Percentiles rank a stretch among this genome's conserved stretches.
Evolutionary conservation across 345 rosid genomes (phyloP).

Genomic region (Combretum micranthum): DNA sequence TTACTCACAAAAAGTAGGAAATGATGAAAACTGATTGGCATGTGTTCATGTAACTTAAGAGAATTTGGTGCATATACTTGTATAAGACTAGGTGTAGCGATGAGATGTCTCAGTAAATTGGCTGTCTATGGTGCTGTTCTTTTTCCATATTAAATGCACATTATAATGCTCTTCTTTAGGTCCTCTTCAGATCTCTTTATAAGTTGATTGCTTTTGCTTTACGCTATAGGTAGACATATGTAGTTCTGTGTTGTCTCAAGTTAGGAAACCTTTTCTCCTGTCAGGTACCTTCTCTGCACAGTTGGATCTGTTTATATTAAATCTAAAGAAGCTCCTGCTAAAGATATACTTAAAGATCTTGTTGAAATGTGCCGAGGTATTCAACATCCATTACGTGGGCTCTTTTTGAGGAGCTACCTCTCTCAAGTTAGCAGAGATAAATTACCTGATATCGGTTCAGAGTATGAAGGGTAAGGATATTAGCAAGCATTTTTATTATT

Average conservation of each 20-base stretch:
- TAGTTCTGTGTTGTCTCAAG: neutral
- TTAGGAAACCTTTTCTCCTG: constrained; percentile 6
- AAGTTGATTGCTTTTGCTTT: too few relatives aligned
- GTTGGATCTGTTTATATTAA: constrained; percentile 95
- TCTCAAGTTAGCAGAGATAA: constrained; percentile 94
- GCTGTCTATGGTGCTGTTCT: too few relatives aligned
- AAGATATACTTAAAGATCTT: constrained; percentile 95
- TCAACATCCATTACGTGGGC: constrained; percentile 98
- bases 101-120: too few relatives aligned
- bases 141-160: too few relatives aligned
- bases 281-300: constrained; percentile 92
- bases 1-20: too few relatives aligned
- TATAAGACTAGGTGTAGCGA: too few relatives aligned
- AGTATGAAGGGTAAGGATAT: constrained; percentile 86
- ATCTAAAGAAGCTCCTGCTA: constrained; percentile 98
- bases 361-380: constrained; percentile 99
- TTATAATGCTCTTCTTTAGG: too few relatives aligned
- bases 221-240: too few relatives aligned
- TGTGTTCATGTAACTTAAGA: too few relatives aligned
- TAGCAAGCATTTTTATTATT: neutral
- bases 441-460: constrained; percentile 92
- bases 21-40: too few relatives aligned
- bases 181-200: too few relatives aligned
- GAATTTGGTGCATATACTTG: too few relatives aligned
- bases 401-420: constrained; percentile 95